Base-by-base conservation (phyloP, 495 filamentous ascomycete species). In the Penicillium coffeae region DNA sequence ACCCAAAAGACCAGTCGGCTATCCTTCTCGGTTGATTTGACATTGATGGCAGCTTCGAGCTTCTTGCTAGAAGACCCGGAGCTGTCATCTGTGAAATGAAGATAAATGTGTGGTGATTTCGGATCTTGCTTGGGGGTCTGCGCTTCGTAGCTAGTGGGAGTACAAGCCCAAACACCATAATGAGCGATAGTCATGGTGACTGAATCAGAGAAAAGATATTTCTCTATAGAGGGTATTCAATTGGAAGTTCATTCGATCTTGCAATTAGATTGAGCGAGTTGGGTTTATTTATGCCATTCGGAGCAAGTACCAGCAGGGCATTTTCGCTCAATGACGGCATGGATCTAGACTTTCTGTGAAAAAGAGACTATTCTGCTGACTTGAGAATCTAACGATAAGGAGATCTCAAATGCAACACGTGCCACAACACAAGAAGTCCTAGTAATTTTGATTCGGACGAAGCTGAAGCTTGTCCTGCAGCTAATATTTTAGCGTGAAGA, bases 81-180 rank as follows among this genome's bases (percentile, higher is more conserved):
- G 8, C 50, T 46, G 40, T 37, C 47, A 22, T 64, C 56, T 22
- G 54, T 60, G 48, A 64, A 64, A 42, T 64, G 46, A 22, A 64
- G 61, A 42, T 58, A 52, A 47, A 64, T 59, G 36, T 61, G 61
- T 8, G 61, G 58, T 7, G 61, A 64, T 30, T 52, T 61, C 27
- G 61, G 41, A 42, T 64, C 61, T 39, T 64, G 38, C 37, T 51
- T 18, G 15, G 44, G 42, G 16, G 52, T 55, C 38, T 64, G 48
- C 6, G 61, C 54, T n/a, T 42, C 38, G 46, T 58, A 64, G 47
- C 37, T 45, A 18, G 52, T 64, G 14, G 55, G 58, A 14, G 52
- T 53, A n/a, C 49, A 60, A 12, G 52, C 52, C 61, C 61, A 64
- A 47, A 64, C 61, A 38, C 61, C 61, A 21, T 64, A 64, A 36